Percentiles rank a stretch among this genome's conserved stretches.
These are phyloP conservation scores for Mycena venus DNA, from an alignment of 768 basidiomycete genomes.

Conservation along the genomic window DNA sequence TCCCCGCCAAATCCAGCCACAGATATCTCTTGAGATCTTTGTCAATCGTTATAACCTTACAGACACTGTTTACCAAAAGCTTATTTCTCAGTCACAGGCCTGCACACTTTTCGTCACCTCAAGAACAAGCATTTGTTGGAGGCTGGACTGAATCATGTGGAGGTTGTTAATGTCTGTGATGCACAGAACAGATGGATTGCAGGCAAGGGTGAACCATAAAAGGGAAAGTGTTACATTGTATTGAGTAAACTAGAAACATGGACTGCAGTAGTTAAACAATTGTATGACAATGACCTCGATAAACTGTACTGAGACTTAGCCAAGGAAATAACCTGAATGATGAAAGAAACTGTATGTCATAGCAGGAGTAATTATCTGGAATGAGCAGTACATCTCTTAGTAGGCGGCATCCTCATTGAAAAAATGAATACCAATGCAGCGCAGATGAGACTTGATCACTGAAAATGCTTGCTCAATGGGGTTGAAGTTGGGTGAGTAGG, in stretches of 20 bases:
- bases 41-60: background rate
- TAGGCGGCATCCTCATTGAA: background rate
- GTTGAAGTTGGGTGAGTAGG: no score
- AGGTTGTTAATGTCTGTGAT: background rate
- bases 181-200: background rate
- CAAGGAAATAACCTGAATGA: no score
- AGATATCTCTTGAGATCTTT: no score
- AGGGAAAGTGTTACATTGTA: background rate
- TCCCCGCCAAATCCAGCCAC: no score
- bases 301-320: no score
- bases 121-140: background rate
- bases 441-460: no score
- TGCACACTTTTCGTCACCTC: background rate
- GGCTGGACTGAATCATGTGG: background rate
- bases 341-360: no score
- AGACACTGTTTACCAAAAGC: background rate
- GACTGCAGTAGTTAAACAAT: no score
- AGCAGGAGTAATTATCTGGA: background rate
- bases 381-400: background rate
- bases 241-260: no score
- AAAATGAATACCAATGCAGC: background rate
- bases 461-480: no score
- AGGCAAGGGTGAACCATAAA: background rate
- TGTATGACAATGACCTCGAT: constrained; percentile 34
- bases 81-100: background rate